Percentiles rank a stretch among this genome's conserved stretches.
phyloP scores from a whole-genome alignment of 2,329 filamentous ascomycete species.

The Dendrostoma leiphaemia region DNA sequence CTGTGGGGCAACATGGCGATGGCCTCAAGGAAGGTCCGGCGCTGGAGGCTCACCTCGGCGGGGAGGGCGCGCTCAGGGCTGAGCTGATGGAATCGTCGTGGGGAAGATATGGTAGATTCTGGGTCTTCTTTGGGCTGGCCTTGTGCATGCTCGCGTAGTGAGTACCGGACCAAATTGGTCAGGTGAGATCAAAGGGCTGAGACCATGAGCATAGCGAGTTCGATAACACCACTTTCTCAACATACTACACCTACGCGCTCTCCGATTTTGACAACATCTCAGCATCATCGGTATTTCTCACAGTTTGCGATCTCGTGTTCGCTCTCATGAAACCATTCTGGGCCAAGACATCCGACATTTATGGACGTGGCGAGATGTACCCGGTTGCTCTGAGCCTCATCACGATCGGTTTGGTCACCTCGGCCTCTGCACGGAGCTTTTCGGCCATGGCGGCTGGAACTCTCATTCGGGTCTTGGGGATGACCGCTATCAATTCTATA shows the following conservation, averaged over 20 bases:
- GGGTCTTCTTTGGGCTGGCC: background rate
- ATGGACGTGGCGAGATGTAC: conserved; percentile 61
- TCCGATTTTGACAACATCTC: conserved; percentile 32
- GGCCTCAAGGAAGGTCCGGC: too few species aligned
- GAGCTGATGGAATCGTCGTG: background rate
- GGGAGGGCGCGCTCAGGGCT: background rate
- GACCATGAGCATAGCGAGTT: conserved; percentile 21
- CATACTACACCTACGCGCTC: conserved; percentile 31
- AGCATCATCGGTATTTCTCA: conserved; percentile 27
- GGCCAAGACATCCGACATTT: conserved; percentile 60
- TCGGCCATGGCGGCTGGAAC: conserved; percentile 50
- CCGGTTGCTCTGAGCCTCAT: conserved; percentile 52
- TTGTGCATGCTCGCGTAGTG: background rate
- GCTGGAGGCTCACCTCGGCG: too few species aligned
- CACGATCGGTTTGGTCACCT: conserved; percentile 55
- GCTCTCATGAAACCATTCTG: conserved; percentile 60
- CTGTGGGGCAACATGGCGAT: too few species aligned
- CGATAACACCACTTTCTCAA: conserved; percentile 29
- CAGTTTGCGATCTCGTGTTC: conserved; percentile 35
- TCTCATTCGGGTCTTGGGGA: conserved; percentile 58
- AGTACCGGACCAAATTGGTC: too few species aligned
- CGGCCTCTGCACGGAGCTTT: conserved; percentile 52
- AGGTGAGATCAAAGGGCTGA: too few species aligned
- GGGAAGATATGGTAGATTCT: background rate
- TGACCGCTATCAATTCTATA: conserved; percentile 57